Conservation (phyloP, 176 grass and related monocot genomes). For the Bothriochloa decipiens region DNA sequence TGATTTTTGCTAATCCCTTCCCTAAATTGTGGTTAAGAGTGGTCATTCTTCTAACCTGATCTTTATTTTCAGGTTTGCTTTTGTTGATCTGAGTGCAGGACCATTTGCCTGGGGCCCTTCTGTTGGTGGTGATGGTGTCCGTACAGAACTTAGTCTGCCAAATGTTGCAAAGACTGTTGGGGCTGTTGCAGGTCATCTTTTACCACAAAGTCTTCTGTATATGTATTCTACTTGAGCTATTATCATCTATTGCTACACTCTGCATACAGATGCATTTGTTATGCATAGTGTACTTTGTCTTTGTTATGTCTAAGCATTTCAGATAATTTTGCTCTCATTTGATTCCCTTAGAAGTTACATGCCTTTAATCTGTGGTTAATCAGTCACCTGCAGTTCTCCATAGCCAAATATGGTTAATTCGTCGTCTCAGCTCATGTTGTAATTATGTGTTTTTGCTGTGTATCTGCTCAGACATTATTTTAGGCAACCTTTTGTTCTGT, state of each 20-base stretch:
- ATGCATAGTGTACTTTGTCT: background rate
- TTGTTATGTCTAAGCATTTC: background rate
- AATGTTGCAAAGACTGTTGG: conserved; percentile 85
- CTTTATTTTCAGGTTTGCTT: conserved; percentile 81
- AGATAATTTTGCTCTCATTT: background rate
- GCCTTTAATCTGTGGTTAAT: background rate
- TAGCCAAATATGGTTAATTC: conserved; percentile 1
- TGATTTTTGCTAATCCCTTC: conserved; percentile 18
- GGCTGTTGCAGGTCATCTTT: conserved; percentile 64
- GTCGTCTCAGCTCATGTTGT: background rate
- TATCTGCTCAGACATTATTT: conserved; percentile 12
- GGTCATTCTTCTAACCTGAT: conserved; percentile 35
- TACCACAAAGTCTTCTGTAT: background rate
- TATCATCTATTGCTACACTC: conserved; percentile 23
- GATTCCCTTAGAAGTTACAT: conserved; percentile 5
- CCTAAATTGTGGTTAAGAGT: conserved; percentile 25
- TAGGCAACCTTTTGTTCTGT: conserved; percentile 6
- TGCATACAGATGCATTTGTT: conserved; percentile 1
- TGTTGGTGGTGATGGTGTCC: conserved; percentile 95
- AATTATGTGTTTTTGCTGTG: background rate
- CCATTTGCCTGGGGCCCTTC: conserved; percentile 96
- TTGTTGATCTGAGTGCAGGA: conserved; percentile 94
- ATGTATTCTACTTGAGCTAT: background rate
- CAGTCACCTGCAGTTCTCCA: background rate
- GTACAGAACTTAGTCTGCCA: conserved; percentile 90